Base-by-base conservation (phyloP, 371 early-diverging fungal species). In the Dichotomocladium elegans region DNA sequence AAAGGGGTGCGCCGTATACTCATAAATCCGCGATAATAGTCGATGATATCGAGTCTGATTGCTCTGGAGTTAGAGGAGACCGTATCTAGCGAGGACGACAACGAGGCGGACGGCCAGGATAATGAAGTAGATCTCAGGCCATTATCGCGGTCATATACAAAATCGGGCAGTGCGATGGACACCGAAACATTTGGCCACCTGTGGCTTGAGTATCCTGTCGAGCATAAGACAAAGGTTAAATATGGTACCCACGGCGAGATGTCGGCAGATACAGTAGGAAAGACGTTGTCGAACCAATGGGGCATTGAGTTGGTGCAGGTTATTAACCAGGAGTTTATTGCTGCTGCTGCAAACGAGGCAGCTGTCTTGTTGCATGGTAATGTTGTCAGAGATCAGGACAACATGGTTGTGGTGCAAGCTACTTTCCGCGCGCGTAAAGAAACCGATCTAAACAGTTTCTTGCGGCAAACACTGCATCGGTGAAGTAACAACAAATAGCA, bases 281-380 rank as follows among this genome's bases (percentile, higher is more conserved):
- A 49, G 29, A 26, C 47, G 44, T 45, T 43, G 47, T 27, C 27
- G 11, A 9, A 3, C 7, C 33, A 47, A 37, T 65, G 65, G 65
- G 24, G 46, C 5, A 51, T 66, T 19, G 15, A 47, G 9, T 45
- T 63, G 3, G 60, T 70, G 15, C 45, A 70, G 42, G 41, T 64
- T 22, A 64, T 70, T 53, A 66, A 60, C n/a, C 53, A 66, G 31
- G 71, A 70, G 31, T 57, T 70, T 22, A 66, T 70, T 50, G 71
- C 66, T 5, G 27, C 45, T 4, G 28, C 26, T 28, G 27, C 26
- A 44, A 15, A 17, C 26, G 27, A 44, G 1, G n/a, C n/a, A n/a
- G 28, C n/a, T 15, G 27, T 44, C 6, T 44, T 44, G 21, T 15
- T 44, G 29, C 45, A 44, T 44, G 45, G 45, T 3, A 44, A 44